A percentile compares a stretch with the other conserved stretches of the same genome.
phyloP scores from a whole-genome alignment of 371 early-diverging fungal genomes.

The Syncephalastrum contaminatum region DNA sequence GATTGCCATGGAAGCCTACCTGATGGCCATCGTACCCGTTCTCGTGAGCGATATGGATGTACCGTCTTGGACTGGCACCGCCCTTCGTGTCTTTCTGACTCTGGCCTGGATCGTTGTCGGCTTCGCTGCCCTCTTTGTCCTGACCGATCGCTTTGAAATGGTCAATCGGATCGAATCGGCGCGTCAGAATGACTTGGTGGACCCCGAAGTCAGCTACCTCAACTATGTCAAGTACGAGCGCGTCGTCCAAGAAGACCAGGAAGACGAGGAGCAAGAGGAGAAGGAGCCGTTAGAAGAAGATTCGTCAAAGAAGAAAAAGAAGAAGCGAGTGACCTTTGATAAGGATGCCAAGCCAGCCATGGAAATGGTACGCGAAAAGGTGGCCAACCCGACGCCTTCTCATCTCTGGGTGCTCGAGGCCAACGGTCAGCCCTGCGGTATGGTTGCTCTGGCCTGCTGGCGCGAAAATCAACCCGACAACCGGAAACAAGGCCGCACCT shows the following conservation, averaged over 20 bases:
- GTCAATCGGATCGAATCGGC: constrained; percentile 35
- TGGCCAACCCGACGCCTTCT: constrained; percentile 26
- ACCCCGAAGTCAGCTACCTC: constrained; percentile 43
- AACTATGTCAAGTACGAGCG: constrained; percentile 25
- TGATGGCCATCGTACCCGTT: constrained; percentile 27
- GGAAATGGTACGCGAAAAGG: constrained; percentile 34
- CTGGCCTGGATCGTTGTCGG: constrained; percentile 30
- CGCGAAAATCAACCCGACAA: no score
- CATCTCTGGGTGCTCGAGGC: constrained; percentile 48
- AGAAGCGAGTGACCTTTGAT: constrained; percentile 30
- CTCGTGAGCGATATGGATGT: constrained; percentile 21
- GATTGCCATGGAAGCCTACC: constrained; percentile 29
- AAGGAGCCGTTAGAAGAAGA: not conserved
- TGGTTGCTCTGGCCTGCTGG: constrained; percentile 33
- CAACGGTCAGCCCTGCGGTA: constrained; percentile 36
- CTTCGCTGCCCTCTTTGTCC: constrained; percentile 32
- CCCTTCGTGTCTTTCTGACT: constrained; percentile 23
- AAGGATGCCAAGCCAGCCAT: constrained; percentile 32
- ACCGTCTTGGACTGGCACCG: constrained; percentile 20
- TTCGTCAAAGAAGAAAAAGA: constrained; percentile 11
- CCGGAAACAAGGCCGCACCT: constrained; percentile 5
- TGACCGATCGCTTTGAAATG: constrained; percentile 37
- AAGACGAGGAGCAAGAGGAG: constrained; percentile 8
- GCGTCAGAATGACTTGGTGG: constrained; percentile 35
- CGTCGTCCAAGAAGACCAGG: constrained; percentile 11